phyloP scores from a whole-genome alignment of 2,329 filamentous ascomycete genomes.

The Cytospora leucostoma region DNA sequence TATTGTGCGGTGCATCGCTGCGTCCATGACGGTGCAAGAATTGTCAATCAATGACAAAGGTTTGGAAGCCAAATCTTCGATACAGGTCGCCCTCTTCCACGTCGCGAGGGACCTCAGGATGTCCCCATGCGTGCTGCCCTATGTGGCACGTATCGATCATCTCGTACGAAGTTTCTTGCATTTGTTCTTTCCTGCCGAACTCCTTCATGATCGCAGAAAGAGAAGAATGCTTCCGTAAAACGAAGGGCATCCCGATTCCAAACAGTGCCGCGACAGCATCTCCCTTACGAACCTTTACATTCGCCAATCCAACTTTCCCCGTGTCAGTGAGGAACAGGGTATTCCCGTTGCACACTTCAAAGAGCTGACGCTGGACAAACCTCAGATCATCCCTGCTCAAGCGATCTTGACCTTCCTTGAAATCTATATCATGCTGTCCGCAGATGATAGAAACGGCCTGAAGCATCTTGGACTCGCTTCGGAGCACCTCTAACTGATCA shows the following conservation, averaged over 20 bases:
- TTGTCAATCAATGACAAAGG: neutral
- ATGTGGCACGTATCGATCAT: neutral
- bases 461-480: neutral
- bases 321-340: slow-evolving; percentile 12
- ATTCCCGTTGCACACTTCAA: neutral
- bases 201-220: neutral
- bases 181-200: slow-evolving; percentile 1
- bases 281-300: slow-evolving; percentile 2
- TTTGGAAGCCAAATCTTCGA: neutral
- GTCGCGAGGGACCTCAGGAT: neutral
- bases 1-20: too few relatives aligned
- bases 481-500: neutral
- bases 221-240: neutral
- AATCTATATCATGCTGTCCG: neutral
- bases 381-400: neutral
- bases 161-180: neutral
- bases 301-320: neutral
- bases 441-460: neutral
- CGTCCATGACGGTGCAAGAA: too few relatives aligned
- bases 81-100: neutral
- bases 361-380: neutral
- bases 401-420: neutral
- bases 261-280: slow-evolving; percentile 12
- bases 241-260: slow-evolving; percentile 12
- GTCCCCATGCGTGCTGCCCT: neutral